A percentile compares a stretch with the other conserved stretches of the same genome.
phyloP scores from a whole-genome alignment of 140 eudicot species.

The Anethum foeniculum region DNA sequence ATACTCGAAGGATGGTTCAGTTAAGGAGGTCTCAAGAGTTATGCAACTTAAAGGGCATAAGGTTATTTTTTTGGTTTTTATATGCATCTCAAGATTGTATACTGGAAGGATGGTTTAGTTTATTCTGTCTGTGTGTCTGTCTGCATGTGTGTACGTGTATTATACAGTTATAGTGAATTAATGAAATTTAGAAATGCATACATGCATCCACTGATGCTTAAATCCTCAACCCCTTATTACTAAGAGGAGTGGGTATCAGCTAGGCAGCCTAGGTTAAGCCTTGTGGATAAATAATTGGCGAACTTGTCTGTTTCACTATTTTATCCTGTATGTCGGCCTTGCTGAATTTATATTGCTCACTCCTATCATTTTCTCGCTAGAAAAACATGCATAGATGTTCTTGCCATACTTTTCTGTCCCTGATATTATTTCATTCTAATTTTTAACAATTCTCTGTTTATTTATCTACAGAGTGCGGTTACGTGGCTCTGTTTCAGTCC shows the following conservation, averaged over 20 bases:
- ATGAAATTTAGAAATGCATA: background rate
- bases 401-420: background rate
- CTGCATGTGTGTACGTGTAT: no score
- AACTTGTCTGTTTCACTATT: background rate
- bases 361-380: background rate
- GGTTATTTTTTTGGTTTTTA: slow-evolving; percentile 28
- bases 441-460: background rate
- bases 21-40: slow-evolving; percentile 73
- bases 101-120: background rate
- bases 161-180: background rate
- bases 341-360: background rate
- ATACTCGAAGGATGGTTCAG: slow-evolving; percentile 81
- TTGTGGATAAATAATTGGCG: background rate
- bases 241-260: background rate
- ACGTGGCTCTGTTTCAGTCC: slow-evolving; percentile 91
- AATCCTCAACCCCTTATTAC: background rate
- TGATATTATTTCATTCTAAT: slow-evolving; percentile 1
- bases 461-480: slow-evolving; percentile 80
- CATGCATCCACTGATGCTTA: background rate
- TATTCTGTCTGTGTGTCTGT: background rate
- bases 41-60: slow-evolving; percentile 99
- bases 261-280: background rate
- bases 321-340: background rate
- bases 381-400: background rate
- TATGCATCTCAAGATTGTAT: background rate